These are phyloP conservation scores for Kwoniella sp. DNA, from an alignment of 768 basidiomycete species.

Conservation along the genomic window DNA sequence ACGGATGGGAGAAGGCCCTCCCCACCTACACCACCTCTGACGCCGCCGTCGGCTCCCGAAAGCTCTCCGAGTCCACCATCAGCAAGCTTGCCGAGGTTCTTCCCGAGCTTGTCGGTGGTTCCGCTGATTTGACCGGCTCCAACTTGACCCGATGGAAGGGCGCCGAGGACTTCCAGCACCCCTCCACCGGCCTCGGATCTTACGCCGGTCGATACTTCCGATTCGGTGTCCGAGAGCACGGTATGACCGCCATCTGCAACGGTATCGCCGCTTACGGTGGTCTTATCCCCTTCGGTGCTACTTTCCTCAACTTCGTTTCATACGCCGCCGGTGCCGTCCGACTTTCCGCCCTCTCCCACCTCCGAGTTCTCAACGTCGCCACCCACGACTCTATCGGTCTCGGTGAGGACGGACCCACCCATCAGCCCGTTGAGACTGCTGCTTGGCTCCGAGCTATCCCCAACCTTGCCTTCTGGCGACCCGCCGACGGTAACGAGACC, in stretches of 20 bases:
- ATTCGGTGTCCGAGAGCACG: slow-evolving; percentile 97
- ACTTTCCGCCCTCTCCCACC: slow-evolving; percentile 81
- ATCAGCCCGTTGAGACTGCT: slow-evolving; percentile 90
- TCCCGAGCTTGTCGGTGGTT: slow-evolving; percentile 83
- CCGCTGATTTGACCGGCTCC: slow-evolving; percentile 87
- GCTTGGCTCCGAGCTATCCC: slow-evolving; percentile 84
- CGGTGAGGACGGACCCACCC: slow-evolving; percentile 88
- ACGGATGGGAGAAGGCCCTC: slow-evolving; percentile 80
- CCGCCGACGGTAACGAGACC: slow-evolving; percentile 90
- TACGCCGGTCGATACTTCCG: slow-evolving; percentile 90
- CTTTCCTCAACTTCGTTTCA: slow-evolving; percentile 93
- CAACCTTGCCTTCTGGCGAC: slow-evolving; percentile 80
- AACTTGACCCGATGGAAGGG: slow-evolving; percentile 73
- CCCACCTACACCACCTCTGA: slow-evolving; percentile 83
- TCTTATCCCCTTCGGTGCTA: slow-evolving; percentile 85
- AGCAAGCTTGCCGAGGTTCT: slow-evolving; percentile 72
- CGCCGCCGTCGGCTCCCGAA: slow-evolving; percentile 84
- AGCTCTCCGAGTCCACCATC: slow-evolving; percentile 87
- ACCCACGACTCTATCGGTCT: slow-evolving; percentile 91
- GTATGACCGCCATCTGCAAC: slow-evolving; percentile 93
- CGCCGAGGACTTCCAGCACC: slow-evolving; percentile 83
- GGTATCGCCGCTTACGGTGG: slow-evolving; percentile 87
- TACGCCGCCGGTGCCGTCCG: slow-evolving; percentile 92
- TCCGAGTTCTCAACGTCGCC: slow-evolving; percentile 92
- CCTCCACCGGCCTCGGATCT: slow-evolving; percentile 76